Evolutionary conservation across 2,329 filamentous ascomycete species (phyloP).

Genomic region (Septoria linicola): DNA sequence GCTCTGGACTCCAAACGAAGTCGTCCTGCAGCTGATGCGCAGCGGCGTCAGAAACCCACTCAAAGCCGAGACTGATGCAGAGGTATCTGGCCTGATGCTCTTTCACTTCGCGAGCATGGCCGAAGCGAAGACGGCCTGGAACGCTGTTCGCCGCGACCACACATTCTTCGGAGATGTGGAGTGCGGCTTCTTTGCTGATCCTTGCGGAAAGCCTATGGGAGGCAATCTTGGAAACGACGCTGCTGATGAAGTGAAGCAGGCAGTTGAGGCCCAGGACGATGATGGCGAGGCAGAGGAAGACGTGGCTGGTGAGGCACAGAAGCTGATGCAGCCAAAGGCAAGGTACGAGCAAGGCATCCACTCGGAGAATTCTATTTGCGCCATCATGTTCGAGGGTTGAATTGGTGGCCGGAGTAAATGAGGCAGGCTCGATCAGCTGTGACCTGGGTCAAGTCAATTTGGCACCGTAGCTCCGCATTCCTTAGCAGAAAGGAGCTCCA

Average conservation of each 20-base stretch:
- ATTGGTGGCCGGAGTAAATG: too few relatives aligned
- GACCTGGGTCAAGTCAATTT: too few relatives aligned
- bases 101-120: conserved; percentile 18
- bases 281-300: neutral
- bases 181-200: conserved; percentile 8
- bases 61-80: neutral
- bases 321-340: too few relatives aligned
- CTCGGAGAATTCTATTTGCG: too few relatives aligned
- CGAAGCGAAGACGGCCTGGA: conserved; percentile 10
- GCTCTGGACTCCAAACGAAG: neutral
- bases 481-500: too few relatives aligned
- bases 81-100: neutral
- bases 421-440: too few relatives aligned
- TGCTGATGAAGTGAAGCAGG: neutral
- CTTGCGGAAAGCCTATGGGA: conserved; percentile 5
- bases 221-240: neutral
- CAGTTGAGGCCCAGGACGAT: neutral
- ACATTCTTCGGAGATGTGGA: conserved; percentile 5
- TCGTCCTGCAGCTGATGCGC: conserved; percentile 8
- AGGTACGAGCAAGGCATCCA: too few relatives aligned
- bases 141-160: neutral
- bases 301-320: neutral
- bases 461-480: too few relatives aligned
- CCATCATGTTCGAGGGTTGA: too few relatives aligned
- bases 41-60: conserved; percentile 2